Evolutionary conservation across 2,329 filamentous ascomycete genomes (phyloP).

Genomic region (Diaporthe citri): DNA sequence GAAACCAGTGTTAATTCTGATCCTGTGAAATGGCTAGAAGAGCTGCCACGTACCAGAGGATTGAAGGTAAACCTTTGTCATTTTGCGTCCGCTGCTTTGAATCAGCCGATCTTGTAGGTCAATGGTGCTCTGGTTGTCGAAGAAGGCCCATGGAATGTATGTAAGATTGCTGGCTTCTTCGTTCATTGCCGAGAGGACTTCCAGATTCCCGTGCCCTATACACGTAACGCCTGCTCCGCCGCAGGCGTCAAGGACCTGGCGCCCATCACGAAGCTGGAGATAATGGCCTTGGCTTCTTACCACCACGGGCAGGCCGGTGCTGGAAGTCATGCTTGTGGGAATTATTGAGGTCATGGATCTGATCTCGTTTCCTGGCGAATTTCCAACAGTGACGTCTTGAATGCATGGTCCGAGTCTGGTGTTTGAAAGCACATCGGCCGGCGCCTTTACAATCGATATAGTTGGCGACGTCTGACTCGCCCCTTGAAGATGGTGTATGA

Average conservation of each 20-base stretch:
- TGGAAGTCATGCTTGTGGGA: background rate
- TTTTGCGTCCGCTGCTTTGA: constrained; percentile 51
- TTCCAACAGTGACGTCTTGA: too few species aligned
- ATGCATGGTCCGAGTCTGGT: background rate
- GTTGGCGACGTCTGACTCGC: too few species aligned
- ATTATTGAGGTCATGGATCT: background rate
- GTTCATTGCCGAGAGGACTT: constrained; percentile 71
- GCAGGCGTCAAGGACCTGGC: constrained; percentile 77
- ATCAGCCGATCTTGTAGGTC: constrained; percentile 57
- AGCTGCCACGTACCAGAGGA: constrained; percentile 46
- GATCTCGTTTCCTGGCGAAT: background rate
- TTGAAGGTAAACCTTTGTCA: constrained; percentile 55
- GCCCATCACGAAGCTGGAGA: constrained; percentile 54
- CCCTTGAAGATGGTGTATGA: background rate
- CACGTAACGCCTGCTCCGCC: constrained; percentile 80
- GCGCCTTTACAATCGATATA: background rate
- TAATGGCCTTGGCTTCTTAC: constrained; percentile 44
- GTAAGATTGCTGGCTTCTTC: constrained; percentile 57
- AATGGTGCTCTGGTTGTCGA: constrained; percentile 65
- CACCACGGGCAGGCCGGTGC: constrained; percentile 31
- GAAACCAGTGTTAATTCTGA: background rate
- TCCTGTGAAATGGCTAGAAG: background rate
- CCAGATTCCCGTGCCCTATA: constrained; percentile 74
- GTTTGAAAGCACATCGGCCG: background rate
- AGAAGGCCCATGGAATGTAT: constrained; percentile 59